Evolutionary conservation across 768 basidiomycete genomes (phyloP).

Genomic region (Pleurotus giganteus): DNA sequence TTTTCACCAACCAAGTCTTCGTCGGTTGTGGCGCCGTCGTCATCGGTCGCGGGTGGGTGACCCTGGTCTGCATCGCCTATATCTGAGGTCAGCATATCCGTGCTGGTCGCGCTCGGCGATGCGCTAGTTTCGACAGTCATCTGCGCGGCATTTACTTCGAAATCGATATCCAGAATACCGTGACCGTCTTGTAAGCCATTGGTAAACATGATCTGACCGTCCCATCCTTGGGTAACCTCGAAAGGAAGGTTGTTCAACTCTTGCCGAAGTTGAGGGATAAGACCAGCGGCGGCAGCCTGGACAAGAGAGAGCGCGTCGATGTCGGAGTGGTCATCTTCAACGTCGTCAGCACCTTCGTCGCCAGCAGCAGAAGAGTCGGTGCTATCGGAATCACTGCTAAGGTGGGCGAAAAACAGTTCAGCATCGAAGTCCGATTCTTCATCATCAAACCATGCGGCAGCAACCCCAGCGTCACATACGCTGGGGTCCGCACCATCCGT

Average conservation of each 20-base stretch:
- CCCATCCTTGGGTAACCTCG: slow-evolving; percentile 71
- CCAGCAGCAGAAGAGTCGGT: slow-evolving; percentile 23
- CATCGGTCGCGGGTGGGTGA: slow-evolving; percentile 46
- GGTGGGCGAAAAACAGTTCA: slow-evolving; percentile 79
- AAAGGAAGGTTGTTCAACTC: slow-evolving; percentile 47
- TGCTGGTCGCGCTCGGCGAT: slow-evolving; percentile 47
- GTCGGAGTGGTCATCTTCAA: slow-evolving; percentile 47
- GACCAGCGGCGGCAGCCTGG: slow-evolving; percentile 25
- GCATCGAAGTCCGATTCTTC: slow-evolving; percentile 82
- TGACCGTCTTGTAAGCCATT: slow-evolving; percentile 57
- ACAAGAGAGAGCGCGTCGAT: slow-evolving; percentile 30
- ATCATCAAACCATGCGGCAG: slow-evolving; percentile 77
- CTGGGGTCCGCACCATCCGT: slow-evolving; percentile 38
- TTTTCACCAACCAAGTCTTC: slow-evolving; percentile 79
- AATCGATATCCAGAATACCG: slow-evolving; percentile 66
- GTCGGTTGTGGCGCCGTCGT: slow-evolving; percentile 77
- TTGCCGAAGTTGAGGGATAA: slow-evolving; percentile 25
- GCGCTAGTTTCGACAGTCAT: slow-evolving; percentile 47
- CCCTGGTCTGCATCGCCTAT: slow-evolving; percentile 45
- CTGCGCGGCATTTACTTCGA: slow-evolving; percentile 59
- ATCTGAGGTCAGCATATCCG: slow-evolving; percentile 38
- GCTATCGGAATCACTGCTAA: slow-evolving; percentile 53
- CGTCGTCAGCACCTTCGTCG: slow-evolving; percentile 29
- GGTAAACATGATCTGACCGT: slow-evolving; percentile 72
- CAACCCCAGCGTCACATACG: slow-evolving; percentile 57